Base-by-base conservation (phyloP, 352 stramenopile species). In the Phytophthora tubulina region DNA sequence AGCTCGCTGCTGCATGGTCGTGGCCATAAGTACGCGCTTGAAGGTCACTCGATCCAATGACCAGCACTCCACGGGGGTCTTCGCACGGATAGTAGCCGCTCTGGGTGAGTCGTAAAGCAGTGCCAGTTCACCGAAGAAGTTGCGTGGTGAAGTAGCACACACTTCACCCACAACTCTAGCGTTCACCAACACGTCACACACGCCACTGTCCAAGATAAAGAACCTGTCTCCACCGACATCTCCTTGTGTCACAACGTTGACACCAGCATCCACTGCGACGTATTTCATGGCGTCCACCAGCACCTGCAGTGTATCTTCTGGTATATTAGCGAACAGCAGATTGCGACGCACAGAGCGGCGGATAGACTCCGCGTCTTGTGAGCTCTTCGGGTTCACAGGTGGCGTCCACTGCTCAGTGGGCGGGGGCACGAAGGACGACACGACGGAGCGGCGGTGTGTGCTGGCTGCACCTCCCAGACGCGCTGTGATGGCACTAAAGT, bases 41-140 rank as follows among this genome's bases (percentile, higher is more conserved):
- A 91, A 93, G 3, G 85, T 93, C 33, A 84, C 65, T 46, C 85
- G 88, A 72, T 96, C 90, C 50, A 98, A 80, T 31, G 81, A 88
- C 95, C 95, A 98, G 55, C 95, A 84, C 58, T 94, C 88, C 45
- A 89, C 93, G 52, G 76, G 65, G 21, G 80, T 89, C 41, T 75
- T 71, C 0, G 88, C 84, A 11, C 76, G 73, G 54, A 97, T 88
- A 3, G 95, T 98, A 1, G 95, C 95, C 6, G 90, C 88, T 45
- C 96, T 69, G 13, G 97, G 93, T 33, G 89, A 85, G 64, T 98
- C 90, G 74, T 98, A 98, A 38, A 99, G 84, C 48, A 99, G 79
- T 8, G 96, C 96, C 33, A 99, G 78, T 80, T 99, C 96, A 27
- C 96, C 96, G 66, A 98, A 99, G 62, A 84, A 91, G 41, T 91